Base-by-base conservation (phyloP, 768 basidiomycete genomes). In the Collybia sordida region DNA sequence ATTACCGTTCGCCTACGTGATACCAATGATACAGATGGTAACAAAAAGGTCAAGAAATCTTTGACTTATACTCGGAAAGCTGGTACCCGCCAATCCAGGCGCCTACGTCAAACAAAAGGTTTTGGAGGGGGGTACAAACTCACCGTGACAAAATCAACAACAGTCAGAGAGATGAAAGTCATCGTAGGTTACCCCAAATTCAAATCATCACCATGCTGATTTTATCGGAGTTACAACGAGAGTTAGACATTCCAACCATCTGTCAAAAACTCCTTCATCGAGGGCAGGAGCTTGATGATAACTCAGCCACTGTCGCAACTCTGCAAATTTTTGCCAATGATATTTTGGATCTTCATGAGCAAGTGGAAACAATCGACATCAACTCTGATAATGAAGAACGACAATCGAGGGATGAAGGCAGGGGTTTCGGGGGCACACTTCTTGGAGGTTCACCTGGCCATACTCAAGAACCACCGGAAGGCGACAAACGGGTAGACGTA, bases 161-260 rank as follows among this genome's bases (percentile, higher is more conserved):
- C 86, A 0, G 77, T 93, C 44, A 90, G 86, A 63, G 89, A 92
- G 14, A 80, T 93, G 58, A 92, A 91, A 65, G 61, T 88, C 47
- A 75, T 80, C 74, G 86, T 90, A 50, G 51, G 80, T 65, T 23
- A 25, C 12, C 23, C 28, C 3, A 48, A 43, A 12, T n/a, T 59
- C 43, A 24, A 31, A 25, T 22, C 21, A 5, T 34, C 41, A 25
- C 17, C 23, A 45, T n/a, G 17, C 28, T 18, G 9, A 46, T 42
- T 18, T 51, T 46, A 51, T 18, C 45, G 22, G 57, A 91, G 90
- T 60, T 90, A 37, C 81, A 86, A 40, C 77, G 80, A 23, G 73
- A 77, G 38, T 69, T 85, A 45, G 72, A 72, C 34, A 83, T 92
- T 49, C 86, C 90, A 28, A 85, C 86, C 8, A 88, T 92, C 48